phyloP scores from a whole-genome alignment of 352 stramenopile genomes.

The Globisporangium viniferum region DNA sequence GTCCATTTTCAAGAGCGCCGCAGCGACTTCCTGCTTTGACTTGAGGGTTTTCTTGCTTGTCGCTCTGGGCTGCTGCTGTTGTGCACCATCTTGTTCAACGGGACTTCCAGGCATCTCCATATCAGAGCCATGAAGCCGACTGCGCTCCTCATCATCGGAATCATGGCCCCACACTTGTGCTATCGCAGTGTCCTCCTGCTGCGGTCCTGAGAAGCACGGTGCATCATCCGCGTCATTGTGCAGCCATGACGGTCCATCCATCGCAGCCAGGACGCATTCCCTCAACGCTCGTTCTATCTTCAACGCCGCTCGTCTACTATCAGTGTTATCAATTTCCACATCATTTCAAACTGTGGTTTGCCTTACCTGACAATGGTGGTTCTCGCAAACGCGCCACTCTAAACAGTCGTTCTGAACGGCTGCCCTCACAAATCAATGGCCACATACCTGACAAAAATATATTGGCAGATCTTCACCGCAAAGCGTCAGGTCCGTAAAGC shows the following conservation, averaged over 20 bases:
- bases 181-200: neutral
- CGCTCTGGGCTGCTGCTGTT: neutral
- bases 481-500: neutral
- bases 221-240: neutral
- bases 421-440: neutral
- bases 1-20: constrained; percentile 39
- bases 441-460: constrained; percentile 1
- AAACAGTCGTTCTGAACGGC: constrained; percentile 5
- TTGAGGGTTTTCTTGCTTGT: neutral
- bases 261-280: neutral
- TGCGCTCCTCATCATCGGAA: constrained; percentile 9
- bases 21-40: constrained; percentile 17
- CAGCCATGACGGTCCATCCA: neutral
- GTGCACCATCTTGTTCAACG: neutral
- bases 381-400: neutral
- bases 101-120: neutral
- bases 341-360: neutral
- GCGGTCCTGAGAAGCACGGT: neutral
- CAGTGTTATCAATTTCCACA: neutral
- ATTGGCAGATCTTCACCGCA: neutral
- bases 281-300: neutral
- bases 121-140: neutral
- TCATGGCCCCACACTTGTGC: neutral
- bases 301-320: neutral
- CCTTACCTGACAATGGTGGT: neutral